phyloP scores from a whole-genome alignment of 225 moss, liverwort and hornwort species.

The Anthoceros angustus region DNA sequence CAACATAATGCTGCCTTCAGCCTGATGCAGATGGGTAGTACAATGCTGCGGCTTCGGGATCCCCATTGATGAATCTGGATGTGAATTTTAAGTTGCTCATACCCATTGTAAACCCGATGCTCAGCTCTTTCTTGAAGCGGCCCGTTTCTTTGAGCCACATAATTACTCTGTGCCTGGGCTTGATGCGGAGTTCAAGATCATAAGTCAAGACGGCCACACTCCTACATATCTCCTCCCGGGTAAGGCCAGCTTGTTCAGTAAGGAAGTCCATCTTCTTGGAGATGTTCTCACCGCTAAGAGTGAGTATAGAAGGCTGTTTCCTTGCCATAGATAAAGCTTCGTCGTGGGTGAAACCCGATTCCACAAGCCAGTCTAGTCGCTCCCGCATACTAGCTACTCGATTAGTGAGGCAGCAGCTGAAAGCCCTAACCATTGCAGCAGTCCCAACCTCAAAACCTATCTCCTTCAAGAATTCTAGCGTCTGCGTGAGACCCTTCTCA shows the following conservation, averaged over 20 bases:
- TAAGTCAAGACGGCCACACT: neutral
- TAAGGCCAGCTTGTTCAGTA: neutral
- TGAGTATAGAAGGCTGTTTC: neutral
- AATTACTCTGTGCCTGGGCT: neutral
- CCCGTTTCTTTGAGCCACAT: neutral
- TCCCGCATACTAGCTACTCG: neutral
- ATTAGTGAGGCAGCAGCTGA: neutral
- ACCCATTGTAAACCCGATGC: neutral
- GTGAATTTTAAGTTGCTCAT: neutral
- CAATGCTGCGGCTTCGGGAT: neutral
- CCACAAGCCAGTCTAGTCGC: neutral
- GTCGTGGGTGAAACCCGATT: neutral
- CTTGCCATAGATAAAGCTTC: neutral
- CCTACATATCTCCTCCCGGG: neutral
- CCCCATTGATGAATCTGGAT: neutral
- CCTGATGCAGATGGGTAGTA: neutral
- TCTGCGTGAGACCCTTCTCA: neutral
- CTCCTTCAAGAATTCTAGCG: neutral
- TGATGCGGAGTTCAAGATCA: neutral
- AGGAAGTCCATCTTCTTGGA: neutral
- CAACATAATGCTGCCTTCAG: no score
- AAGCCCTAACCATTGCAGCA: neutral
- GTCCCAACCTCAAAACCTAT: constrained; percentile 2
- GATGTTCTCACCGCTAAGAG: neutral
- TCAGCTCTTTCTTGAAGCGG: neutral